Percentiles rank a stretch among this genome's conserved stretches.
Conservation (phyloP, 225 moss, liverwort and hornwort genomes). For the Bryum argenteum region DNA sequence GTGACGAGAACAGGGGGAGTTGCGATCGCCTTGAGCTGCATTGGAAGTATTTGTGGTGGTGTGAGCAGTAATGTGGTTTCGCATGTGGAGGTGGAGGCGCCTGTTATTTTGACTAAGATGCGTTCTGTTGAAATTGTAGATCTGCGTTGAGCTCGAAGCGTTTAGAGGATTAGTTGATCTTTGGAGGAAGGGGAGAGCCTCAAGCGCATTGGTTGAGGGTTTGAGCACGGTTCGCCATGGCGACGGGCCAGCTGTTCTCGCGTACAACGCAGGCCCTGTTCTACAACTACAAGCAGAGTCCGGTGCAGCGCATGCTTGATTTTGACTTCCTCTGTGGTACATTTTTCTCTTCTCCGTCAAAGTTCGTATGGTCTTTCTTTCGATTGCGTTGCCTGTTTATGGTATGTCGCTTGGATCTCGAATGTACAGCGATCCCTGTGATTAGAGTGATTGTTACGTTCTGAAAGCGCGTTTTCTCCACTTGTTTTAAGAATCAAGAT, state of each 20-base stretch:
- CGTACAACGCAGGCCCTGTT: constrained; percentile 85
- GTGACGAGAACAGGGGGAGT: constrained; percentile 2
- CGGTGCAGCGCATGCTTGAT: constrained; percentile 72
- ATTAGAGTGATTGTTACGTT: too few species aligned
- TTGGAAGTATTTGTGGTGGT: neutral
- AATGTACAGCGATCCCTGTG: neutral
- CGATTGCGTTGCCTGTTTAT: neutral
- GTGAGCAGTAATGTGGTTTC: constrained; percentile 8
- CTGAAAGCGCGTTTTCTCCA: too few species aligned
- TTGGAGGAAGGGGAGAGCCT: constrained; percentile 21
- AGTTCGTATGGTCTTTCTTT: neutral
- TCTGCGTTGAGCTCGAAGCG: constrained; percentile 3
- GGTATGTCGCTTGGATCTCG: neutral
- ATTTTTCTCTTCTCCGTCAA: neutral
- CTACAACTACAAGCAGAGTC: constrained; percentile 93
- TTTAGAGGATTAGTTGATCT: neutral
- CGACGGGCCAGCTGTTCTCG: constrained; percentile 92
- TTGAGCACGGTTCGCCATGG: constrained; percentile 46
- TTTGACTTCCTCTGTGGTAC: constrained; percentile 81
- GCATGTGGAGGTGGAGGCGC: neutral
- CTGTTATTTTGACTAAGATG: constrained; percentile 12
- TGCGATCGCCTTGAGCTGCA: constrained; percentile 29
- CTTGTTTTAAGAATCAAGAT: too few species aligned
- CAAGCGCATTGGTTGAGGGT: constrained; percentile 34
- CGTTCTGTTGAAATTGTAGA: constrained; percentile 29